These are phyloP conservation scores for Chiua sp. DNA, from an alignment of 1,284 basidiomycete species.

Conservation along the genomic window DNA sequence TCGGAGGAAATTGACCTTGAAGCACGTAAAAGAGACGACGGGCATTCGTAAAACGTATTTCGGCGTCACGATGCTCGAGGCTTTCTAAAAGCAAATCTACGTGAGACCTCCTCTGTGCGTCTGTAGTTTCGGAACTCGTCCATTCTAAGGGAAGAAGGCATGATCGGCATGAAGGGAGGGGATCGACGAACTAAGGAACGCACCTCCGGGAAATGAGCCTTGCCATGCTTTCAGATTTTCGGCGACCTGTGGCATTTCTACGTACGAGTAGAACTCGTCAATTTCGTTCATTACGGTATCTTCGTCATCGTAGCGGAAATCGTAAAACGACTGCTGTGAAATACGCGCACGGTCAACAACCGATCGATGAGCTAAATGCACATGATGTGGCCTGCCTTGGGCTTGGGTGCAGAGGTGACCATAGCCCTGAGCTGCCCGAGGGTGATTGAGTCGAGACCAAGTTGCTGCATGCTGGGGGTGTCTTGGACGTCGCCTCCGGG, in stretches of 20 bases:
- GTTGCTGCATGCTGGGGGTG: slow-evolving; percentile 30
- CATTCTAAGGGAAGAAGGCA: slow-evolving; percentile 61
- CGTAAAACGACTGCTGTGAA: slow-evolving; percentile 81
- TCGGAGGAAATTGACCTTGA: slow-evolving; percentile 65
- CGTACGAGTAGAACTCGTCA: slow-evolving; percentile 98
- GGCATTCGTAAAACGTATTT: slow-evolving; percentile 86
- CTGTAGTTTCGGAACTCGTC: slow-evolving; percentile 63
- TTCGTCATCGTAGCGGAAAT: slow-evolving; percentile 94
- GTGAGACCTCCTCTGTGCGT: slow-evolving; percentile 69
- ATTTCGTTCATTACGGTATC: slow-evolving; percentile 96
- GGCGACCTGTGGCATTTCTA: slow-evolving; percentile 91
- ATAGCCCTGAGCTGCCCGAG: slow-evolving; percentile 82
- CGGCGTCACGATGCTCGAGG: slow-evolving; percentile 85
- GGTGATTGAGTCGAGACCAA: slow-evolving; percentile 72
- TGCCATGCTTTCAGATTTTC: slow-evolving; percentile 92
- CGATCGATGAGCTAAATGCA: slow-evolving; percentile 12
- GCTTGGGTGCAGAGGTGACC: slow-evolving; percentile 73
- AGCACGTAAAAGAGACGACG: slow-evolving; percentile 87
- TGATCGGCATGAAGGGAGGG: slow-evolving; percentile 1
- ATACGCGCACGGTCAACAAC: slow-evolving; percentile 19
- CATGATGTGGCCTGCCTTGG: slow-evolving; percentile 59
- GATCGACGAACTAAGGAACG: slow-evolving; percentile 26
- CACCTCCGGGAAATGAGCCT: slow-evolving; percentile 79
- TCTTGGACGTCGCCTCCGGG: slow-evolving; percentile 34
- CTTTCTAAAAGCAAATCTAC: slow-evolving; percentile 84